A percentile compares a stretch with the other conserved stretches of the same genome.
These are phyloP conservation scores for Mycena haematopus DNA, from an alignment of 768 basidiomycete species.

Conservation along the genomic window DNA sequence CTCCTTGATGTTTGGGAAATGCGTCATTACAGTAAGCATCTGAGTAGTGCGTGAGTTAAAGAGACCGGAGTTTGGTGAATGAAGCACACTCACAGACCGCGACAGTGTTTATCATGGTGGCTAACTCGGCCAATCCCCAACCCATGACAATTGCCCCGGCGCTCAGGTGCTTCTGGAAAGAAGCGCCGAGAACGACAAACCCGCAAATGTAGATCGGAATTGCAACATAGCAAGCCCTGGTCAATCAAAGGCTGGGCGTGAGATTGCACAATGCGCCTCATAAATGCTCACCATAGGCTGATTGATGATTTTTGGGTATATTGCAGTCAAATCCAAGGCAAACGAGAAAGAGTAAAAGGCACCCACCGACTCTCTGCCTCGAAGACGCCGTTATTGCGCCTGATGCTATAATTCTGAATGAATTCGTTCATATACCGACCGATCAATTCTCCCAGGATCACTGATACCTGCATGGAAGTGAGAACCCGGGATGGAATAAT, in stretches of 20 bases:
- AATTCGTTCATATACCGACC: slow-evolving; percentile 62
- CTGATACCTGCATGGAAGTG: slow-evolving; percentile 47
- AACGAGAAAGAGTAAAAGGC: background rate
- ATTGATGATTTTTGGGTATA: background rate
- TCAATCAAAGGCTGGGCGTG: background rate
- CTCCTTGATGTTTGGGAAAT: slow-evolving; percentile 55
- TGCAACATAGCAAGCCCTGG: slow-evolving; percentile 59
- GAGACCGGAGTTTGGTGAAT: background rate
- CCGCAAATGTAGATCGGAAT: slow-evolving; percentile 60
- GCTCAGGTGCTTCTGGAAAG: slow-evolving; percentile 53
- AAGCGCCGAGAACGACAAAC: slow-evolving; percentile 57
- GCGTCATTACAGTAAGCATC: slow-evolving; percentile 49
- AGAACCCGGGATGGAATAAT: background rate
- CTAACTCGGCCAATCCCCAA: slow-evolving; percentile 57
- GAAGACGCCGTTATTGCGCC: slow-evolving; percentile 61
- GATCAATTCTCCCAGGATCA: slow-evolving; percentile 56
- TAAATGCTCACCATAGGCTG: slow-evolving; percentile 49
- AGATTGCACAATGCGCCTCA: background rate
- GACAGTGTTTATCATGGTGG: slow-evolving; percentile 52
- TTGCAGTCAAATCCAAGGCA: background rate
- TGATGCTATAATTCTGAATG: slow-evolving; percentile 53
- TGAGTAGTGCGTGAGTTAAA: background rate
- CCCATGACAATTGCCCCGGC: slow-evolving; percentile 60
- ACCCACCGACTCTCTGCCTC: slow-evolving; percentile 56
- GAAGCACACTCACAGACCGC: slow-evolving; percentile 36